phyloP scores from a whole-genome alignment of 1,284 basidiomycete species.

The Rhodofomes roseus region DNA sequence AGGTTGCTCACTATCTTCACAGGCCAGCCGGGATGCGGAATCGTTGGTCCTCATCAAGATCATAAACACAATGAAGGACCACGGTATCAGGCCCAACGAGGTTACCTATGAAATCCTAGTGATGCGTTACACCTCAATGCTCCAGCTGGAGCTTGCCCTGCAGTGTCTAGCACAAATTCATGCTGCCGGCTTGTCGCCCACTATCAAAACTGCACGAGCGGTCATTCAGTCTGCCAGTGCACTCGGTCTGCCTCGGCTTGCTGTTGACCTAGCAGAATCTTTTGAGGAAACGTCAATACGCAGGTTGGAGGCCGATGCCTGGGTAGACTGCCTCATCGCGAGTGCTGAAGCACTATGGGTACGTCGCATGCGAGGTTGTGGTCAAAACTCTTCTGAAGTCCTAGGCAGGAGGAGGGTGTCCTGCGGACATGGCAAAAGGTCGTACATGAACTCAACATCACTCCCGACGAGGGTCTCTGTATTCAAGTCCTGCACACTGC shows the following conservation, averaged over 20 bases:
- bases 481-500: slow-evolving; percentile 68
- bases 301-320: slow-evolving; percentile 47
- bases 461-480: slow-evolving; percentile 75
- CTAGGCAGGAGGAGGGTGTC: slow-evolving; percentile 61
- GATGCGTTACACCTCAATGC: slow-evolving; percentile 37
- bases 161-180: slow-evolving; percentile 53
- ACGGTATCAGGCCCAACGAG: slow-evolving; percentile 44
- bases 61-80: slow-evolving; percentile 44
- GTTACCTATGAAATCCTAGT: slow-evolving; percentile 55
- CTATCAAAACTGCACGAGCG: slow-evolving; percentile 42
- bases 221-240: slow-evolving; percentile 49
- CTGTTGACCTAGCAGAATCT: slow-evolving; percentile 58
- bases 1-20: background rate
- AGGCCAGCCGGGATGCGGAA: slow-evolving; percentile 21
- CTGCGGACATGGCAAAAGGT: slow-evolving; percentile 59
- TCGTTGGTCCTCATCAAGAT: slow-evolving; percentile 27
- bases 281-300: slow-evolving; percentile 56
- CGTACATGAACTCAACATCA: slow-evolving; percentile 46
- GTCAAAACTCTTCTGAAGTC: background rate
- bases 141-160: slow-evolving; percentile 63
- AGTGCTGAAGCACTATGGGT: slow-evolving; percentile 62
- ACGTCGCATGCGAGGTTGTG: slow-evolving; percentile 26
- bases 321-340: slow-evolving; percentile 56
- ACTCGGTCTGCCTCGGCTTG: slow-evolving; percentile 54
- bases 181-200: slow-evolving; percentile 41